A percentile compares a stretch with the other conserved stretches of the same genome.
These are phyloP conservation scores for Fusarium abutilonis DNA, from an alignment of 2,329 filamentous ascomycete species.

Conservation along the genomic window DNA sequence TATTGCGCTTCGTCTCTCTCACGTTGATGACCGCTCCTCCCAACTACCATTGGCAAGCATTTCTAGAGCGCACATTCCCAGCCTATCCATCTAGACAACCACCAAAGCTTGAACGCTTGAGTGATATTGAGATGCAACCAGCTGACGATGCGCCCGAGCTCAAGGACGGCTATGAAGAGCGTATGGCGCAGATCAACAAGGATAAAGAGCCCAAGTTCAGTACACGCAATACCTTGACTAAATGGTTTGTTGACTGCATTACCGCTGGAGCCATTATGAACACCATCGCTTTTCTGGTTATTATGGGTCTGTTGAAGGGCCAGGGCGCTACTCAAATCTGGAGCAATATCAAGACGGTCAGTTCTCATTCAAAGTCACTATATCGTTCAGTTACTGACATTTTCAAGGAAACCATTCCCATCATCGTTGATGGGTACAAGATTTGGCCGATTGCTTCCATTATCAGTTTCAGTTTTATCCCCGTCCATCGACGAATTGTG, in stretches of 20 bases:
- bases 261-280: conserved; percentile 59
- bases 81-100: conserved; percentile 49
- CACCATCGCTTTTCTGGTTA: conserved; percentile 57
- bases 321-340: conserved; percentile 51
- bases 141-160: conserved; percentile 40
- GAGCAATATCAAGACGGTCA: conserved; percentile 52
- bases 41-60: conserved; percentile 68
- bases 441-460: conserved; percentile 63
- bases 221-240: conserved; percentile 55
- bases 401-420: conserved; percentile 55
- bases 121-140: conserved; percentile 46
- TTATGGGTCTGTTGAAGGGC: conserved; percentile 59
- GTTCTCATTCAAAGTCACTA: neutral
- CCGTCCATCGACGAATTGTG: conserved; percentile 60
- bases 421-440: conserved; percentile 61
- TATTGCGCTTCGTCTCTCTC: conserved; percentile 65
- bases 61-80: conserved; percentile 63
- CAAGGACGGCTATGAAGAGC: conserved; percentile 39
- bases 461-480: conserved; percentile 60
- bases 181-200: conserved; percentile 32
- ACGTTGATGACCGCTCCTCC: conserved; percentile 64
- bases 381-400: neutral
- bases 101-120: conserved; percentile 22
- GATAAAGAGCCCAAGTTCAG: conserved; percentile 49
- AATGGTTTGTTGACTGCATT: conserved; percentile 63